These are phyloP conservation scores for Fusarium sp. DNA, from an alignment of 2,329 filamentous ascomycete genomes.

Conservation along the genomic window DNA sequence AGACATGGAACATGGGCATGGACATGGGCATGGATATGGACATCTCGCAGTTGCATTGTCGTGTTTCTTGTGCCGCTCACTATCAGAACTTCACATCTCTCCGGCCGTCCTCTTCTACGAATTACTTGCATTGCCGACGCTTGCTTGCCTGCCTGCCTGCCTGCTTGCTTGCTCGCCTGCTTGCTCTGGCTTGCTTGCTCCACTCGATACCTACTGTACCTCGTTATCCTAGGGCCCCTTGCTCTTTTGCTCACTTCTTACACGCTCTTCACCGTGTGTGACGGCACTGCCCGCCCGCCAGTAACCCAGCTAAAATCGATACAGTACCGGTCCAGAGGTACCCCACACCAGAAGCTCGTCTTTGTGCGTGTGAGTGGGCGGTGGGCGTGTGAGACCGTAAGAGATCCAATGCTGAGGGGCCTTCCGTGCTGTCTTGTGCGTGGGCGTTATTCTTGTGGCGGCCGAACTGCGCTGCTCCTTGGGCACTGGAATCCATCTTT, in stretches of 20 bases:
- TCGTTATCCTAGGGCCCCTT: slow-evolving; percentile 34
- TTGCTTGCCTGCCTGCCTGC: slow-evolving; percentile 42
- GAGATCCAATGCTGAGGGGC: slow-evolving; percentile 38
- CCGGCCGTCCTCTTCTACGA: slow-evolving; percentile 20
- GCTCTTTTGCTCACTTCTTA: slow-evolving; percentile 36
- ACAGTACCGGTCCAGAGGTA: slow-evolving; percentile 18
- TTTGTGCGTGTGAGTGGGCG: slow-evolving; percentile 47
- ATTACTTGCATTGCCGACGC: slow-evolving; percentile 46
- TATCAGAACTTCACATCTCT: slow-evolving; percentile 13
- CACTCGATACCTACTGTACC: slow-evolving; percentile 28
- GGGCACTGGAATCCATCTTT: slow-evolving; percentile 50
- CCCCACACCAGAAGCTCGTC: slow-evolving; percentile 49
- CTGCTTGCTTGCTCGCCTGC: slow-evolving; percentile 41
- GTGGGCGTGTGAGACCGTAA: slow-evolving; percentile 32
- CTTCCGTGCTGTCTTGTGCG: slow-evolving; percentile 34
- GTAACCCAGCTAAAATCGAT: slow-evolving; percentile 42
- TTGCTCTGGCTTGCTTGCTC: slow-evolving; percentile 41
- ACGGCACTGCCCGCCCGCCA: slow-evolving; percentile 48
- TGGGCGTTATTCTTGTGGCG: slow-evolving; percentile 48
- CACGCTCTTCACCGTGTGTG: slow-evolving; percentile 45
- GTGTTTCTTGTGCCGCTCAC: slow-evolving; percentile 10
- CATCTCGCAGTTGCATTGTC: slow-evolving; percentile 18
- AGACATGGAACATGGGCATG: background rate
- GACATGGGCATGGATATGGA: background rate
- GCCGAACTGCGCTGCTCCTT: slow-evolving; percentile 42